Percentiles rank a stretch among this genome's conserved stretches.
phyloP scores from a whole-genome alignment of 163 green algal genomes.

The Scenedesmus sp. region DNA sequence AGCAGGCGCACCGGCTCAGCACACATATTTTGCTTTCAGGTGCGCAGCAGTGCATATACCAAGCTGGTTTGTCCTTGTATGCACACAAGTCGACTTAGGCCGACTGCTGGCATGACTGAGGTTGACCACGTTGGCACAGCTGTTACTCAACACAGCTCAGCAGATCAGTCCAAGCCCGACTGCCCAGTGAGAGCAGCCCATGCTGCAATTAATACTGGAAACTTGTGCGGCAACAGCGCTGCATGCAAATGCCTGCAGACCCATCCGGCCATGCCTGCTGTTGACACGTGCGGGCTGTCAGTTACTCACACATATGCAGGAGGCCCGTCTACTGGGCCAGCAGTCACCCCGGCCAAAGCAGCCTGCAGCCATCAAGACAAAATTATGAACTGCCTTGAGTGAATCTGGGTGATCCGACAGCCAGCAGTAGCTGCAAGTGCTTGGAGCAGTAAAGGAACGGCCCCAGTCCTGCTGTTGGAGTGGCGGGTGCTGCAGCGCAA shows the following conservation, averaged over 20 bases:
- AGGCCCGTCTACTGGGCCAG: background rate
- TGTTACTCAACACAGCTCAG: no score
- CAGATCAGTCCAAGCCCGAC: background rate
- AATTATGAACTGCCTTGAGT: background rate
- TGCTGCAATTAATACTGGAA: no score
- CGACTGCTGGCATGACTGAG: background rate
- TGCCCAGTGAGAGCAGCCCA: background rate
- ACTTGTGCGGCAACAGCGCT: background rate
- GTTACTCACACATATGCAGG: constrained; percentile 30
- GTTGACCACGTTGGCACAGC: no score
- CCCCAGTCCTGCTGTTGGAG: background rate
- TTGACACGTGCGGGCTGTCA: background rate
- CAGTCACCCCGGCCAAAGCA: background rate
- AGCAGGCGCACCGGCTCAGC: no score
- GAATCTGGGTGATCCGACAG: background rate
- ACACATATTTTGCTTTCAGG: no score
- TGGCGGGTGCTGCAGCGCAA: background rate
- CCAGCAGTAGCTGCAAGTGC: background rate
- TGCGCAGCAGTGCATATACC: no score
- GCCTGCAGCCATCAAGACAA: background rate
- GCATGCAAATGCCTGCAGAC: background rate
- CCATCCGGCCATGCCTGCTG: background rate
- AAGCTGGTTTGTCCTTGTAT: background rate
- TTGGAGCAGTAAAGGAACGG: background rate
- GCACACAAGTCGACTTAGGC: background rate